phyloP scores from a whole-genome alignment of 225 moss, liverwort and hornwort species.

The Climacium dendroides region DNA sequence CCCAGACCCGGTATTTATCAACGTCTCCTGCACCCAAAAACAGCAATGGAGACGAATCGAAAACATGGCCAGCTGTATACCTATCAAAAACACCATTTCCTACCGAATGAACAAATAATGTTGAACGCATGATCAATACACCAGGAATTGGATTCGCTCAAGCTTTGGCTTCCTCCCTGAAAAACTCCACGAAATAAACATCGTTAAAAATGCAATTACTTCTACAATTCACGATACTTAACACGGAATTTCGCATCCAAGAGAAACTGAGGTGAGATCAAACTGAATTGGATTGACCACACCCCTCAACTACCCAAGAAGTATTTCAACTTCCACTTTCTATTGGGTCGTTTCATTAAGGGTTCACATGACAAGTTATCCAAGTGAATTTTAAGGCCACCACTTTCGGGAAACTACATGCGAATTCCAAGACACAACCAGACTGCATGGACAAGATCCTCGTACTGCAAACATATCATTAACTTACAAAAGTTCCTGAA shows the following conservation, averaged over 20 bases:
- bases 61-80: background rate
- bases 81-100: background rate
- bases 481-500: constrained; percentile 36
- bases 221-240: background rate
- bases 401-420: background rate
- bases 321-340: background rate
- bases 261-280: background rate
- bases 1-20: background rate
- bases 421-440: background rate
- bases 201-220: background rate
- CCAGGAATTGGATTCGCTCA: background rate
- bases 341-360: background rate
- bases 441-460: background rate
- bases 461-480: background rate
- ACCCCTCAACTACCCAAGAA: background rate
- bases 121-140: background rate
- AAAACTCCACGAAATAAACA: background rate
- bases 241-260: background rate
- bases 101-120: background rate
- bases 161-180: constrained; percentile 35
- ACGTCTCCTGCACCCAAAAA: background rate
- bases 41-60: background rate
- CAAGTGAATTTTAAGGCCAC: background rate
- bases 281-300: background rate
- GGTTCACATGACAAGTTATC: background rate